Evolutionary conservation across 139 green algal species (phyloP), one percentile per base, ranked within the genome.

Genomic region (Tetraselmis chui): DNA sequence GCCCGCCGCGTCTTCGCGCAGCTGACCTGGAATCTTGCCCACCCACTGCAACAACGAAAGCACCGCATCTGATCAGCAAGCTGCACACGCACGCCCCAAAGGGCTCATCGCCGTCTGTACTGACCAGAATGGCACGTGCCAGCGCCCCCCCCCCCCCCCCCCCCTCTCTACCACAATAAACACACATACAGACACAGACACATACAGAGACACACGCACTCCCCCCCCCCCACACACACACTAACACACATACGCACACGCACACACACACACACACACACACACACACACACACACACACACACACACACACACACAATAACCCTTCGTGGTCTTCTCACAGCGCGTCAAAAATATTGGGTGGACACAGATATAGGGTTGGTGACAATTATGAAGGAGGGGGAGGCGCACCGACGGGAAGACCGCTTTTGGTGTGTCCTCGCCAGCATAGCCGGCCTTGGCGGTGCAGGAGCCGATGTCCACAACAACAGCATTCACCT

Each of bases 381-480:
- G n/a, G n/a, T n/a, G n/a, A n/a, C n/a, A n/a, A n/a, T n/a, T n/a
- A n/a, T n/a, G n/a, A n/a, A n/a, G n/a, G n/a, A n/a, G 18, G 45
- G 45, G 45, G 45, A 18, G 45, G 59, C 32, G 81, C 75, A 93
- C 89, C 82, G 95, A 96, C 0, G 95, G 94, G 82, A 97, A 99
- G 27, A 98, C 86, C 2, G 91, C 93, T 59, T 98, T 98, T 0
- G 96, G 96, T 0, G 91, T 93, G 83, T 99, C 96, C 82, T 99
- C 96, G 23, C 96, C 96, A 0, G 94, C 93, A 86, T 98, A 99
- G 26, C 96, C 96, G 1, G 92, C 95, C 83, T 97, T 98, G 25
- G 86, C 89, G 0, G 87, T 86, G 82, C 88, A 89, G 1, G 89
- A 93, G 1, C 96, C 96, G 0, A 98, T 28, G 84, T 99, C 96